Base-by-base conservation (phyloP, 192 early-diverging fungal species). In the Funneliformis mosseae region DNA sequence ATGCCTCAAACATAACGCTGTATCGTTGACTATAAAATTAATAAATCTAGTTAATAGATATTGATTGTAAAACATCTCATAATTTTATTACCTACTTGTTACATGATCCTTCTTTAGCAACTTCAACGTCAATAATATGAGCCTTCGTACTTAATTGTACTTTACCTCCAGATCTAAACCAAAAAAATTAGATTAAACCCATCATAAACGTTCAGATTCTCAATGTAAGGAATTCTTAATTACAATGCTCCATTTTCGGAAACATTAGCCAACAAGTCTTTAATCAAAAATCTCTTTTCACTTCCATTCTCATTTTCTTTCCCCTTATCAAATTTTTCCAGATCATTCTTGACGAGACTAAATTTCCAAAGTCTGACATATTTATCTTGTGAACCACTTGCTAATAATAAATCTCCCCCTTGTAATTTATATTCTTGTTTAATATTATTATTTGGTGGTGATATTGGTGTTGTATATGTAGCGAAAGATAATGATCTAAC, bases 281-380 rank as follows among this genome's bases (percentile, higher is more conserved):
- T 55, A 55, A 55, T 55, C 50, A n/a, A 55, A 6, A 1, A 21
- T 21, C 21, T 55, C 50, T 55, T 55, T 55, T 55, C 50, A 55
- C 27, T 68, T 33, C 12, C 66, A 25, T 33, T 16, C 27, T 75
- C 42, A 1, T 28, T 60, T 18, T 21, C 48, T 28, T 75, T 23
- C 14, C 16, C 48, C 10, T 28, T 75, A 28, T 23, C 43, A 12
- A 33, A 6, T n/a, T 46, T 9, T 27, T 33, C 46, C 8, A 6
- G n/a, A 28, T 18, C 43, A 18, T 75, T 50, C 23, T 43, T 74
- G 16, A 84, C 82, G 21, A 81, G 83, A 12, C 90, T 84, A 62
- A 96, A 87, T 79, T 91, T 92, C 98, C 98, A 99, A 28, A 97
- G 84, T 23, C 98, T 90, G 78, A 98, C 93, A 82, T 96, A 95